Base-by-base conservation (phyloP, 805 yeast species). In the Grigorovia yakushimaensis region DNA sequence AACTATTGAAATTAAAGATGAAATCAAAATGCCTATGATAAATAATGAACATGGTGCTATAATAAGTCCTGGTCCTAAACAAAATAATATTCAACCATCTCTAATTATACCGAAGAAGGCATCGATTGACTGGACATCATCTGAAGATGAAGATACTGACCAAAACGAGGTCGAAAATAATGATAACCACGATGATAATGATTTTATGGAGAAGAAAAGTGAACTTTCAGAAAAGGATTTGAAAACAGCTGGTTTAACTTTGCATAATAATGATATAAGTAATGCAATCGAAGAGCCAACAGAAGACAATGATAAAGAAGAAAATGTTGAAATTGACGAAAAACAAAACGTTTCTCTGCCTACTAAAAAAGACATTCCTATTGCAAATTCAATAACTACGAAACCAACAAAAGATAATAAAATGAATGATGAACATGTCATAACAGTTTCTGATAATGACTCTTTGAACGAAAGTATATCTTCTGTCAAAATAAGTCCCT, bases 111-210 rank as follows among this genome's bases (percentile, higher is more conserved):
- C 97, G 0, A 77, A 84, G 24, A 86, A 84, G 62, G 86, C 96
- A 1, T 79, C 82, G 41, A 72, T 89, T 61, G 82, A 89, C 4
- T 93, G 96, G 88, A 82, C 89, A 18, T 82, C 88, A 47, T 94
- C 84, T 53, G 94, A 83, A 52, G 91, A 82, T 43, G 59, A 53
- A 13, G 54, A 45, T 13, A 45, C 39, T 10, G 50, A 42, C 10
- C 37, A 19, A 20, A 21, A 45, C 17, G 19, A 42, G 10, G 24
- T 1, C 19, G 22, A 43, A 8, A 17, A 36, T 22, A 24, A 43
- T 18, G 40, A 18, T 22, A 3, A 13, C 11, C 41, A 24, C 8
- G 9, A 19, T 27, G 27, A 22, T 15, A 22, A 35, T 41, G 18
- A 20, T 41, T 36, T 19, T 15, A 40, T 23, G 8, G 41, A 40